Conservation (phyloP, 441 rosid species). For the Capsella rubella region DNA sequence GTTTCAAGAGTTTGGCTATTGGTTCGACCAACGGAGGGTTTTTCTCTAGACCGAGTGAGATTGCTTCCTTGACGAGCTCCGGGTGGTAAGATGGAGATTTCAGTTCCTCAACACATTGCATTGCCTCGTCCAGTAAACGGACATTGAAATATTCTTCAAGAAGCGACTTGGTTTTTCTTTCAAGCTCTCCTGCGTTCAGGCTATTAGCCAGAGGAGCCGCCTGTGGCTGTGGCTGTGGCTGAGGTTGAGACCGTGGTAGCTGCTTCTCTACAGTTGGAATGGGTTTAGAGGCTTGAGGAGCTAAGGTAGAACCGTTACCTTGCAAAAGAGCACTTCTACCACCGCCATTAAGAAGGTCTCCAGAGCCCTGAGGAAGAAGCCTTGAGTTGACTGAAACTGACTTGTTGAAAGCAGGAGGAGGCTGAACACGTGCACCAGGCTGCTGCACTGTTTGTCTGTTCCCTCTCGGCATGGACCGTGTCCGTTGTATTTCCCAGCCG, state of each 20-base stretch:
- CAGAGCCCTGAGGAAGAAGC: conserved; percentile 80
- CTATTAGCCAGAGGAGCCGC: conserved; percentile 43
- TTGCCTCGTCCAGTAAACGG: conserved; percentile 55
- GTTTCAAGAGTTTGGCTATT: conserved; percentile 47
- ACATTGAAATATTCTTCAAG: conserved; percentile 63
- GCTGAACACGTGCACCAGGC: conserved; percentile 44
- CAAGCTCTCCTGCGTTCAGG: conserved; percentile 41
- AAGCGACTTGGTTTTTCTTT: conserved; percentile 54
- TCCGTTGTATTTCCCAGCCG: conserved; percentile 59
- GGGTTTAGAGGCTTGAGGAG: conserved; percentile 27
- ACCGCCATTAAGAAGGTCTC: conserved; percentile 58
- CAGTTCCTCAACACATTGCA: conserved; percentile 60
- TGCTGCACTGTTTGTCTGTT: conserved; percentile 43
- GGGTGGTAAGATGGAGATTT: conserved; percentile 55
- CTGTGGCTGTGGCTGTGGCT: conserved; percentile 35
- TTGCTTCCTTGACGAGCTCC: conserved; percentile 62
- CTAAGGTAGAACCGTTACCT: conserved; percentile 28
- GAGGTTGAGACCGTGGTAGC: conserved; percentile 25
- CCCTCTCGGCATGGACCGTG: conserved; percentile 58
- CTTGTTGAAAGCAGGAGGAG: conserved; percentile 51
- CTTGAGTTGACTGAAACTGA: conserved; percentile 61
- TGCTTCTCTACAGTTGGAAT: conserved; percentile 35
- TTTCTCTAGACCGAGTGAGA: conserved; percentile 55
- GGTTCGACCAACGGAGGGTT: conserved; percentile 54
- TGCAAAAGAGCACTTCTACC: conserved; percentile 68